Evolutionary conservation across 805 yeast species (phyloP).

Genomic region (Kregervanrija fluxuum): DNA sequence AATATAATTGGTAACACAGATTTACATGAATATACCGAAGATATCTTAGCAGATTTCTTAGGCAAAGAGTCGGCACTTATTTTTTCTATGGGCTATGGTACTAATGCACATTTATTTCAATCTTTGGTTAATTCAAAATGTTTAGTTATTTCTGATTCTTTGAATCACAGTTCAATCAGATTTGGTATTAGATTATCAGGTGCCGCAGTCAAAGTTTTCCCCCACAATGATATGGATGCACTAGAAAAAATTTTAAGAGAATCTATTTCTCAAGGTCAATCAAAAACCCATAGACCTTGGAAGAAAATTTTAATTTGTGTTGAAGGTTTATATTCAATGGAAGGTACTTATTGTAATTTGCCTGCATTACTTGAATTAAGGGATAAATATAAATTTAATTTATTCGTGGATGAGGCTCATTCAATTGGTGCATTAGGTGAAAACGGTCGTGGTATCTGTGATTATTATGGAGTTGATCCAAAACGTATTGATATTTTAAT

Average conservation of each 20-base stretch:
- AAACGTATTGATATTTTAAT: slow-evolving; percentile 73
- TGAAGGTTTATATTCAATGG: slow-evolving; percentile 91
- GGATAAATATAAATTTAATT: slow-evolving; percentile 78
- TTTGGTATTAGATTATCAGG: slow-evolving; percentile 92
- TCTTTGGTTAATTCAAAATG: slow-evolving; percentile 82
- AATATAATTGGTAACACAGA: slow-evolving; percentile 67
- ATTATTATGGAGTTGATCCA: slow-evolving; percentile 79
- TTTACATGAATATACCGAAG: slow-evolving; percentile 68
- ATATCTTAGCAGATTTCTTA: slow-evolving; percentile 70
- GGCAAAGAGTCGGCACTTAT: slow-evolving; percentile 86
- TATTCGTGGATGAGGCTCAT: slow-evolving; percentile 96
- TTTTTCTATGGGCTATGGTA: slow-evolving; percentile 93
- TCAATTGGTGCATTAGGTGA: slow-evolving; percentile 99
- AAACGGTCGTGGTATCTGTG: slow-evolving; percentile 89
- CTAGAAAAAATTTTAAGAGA: slow-evolving; percentile 75
- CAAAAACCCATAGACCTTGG: slow-evolving; percentile 96
- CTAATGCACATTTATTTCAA: slow-evolving; percentile 83
- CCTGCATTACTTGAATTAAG: slow-evolving; percentile 68
- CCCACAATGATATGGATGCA: slow-evolving; percentile 82
- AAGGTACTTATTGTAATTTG: slow-evolving; percentile 81
- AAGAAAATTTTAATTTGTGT: slow-evolving; percentile 76
- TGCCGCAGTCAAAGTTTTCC: slow-evolving; percentile 84
- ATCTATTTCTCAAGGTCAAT: slow-evolving; percentile 89
- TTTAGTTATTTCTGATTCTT: slow-evolving; percentile 85
- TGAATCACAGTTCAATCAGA: slow-evolving; percentile 93